Evolutionary conservation across 805 yeast species (phyloP).

Genomic region (Zygosaccharomyces bisporus): DNA sequence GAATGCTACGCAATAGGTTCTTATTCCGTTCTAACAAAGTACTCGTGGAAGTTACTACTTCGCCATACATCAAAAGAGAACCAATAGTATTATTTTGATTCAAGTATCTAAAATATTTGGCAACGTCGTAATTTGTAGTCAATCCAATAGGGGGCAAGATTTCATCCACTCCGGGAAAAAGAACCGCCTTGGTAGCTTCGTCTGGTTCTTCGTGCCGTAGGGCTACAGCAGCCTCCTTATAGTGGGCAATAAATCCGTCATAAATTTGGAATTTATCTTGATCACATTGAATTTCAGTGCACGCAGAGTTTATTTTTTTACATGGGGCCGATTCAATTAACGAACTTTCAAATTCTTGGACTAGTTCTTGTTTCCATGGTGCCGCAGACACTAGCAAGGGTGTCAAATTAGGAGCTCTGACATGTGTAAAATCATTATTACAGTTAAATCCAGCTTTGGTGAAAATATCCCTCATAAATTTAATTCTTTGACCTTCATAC

Average conservation of each 20-base stretch:
- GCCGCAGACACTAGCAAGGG: conserved; percentile 51
- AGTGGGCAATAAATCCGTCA: conserved; percentile 19
- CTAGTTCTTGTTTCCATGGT: conserved; percentile 11
- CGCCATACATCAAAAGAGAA: conserved; percentile 66
- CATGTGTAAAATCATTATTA: conserved; percentile 52
- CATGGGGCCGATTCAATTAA: conserved; percentile 14
- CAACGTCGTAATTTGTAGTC: conserved; percentile 73
- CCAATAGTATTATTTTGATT: conserved; percentile 49
- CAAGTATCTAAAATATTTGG: conserved; percentile 45
- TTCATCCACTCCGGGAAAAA: conserved; percentile 39
- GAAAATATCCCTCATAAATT: conserved; percentile 56
- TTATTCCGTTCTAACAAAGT: conserved; percentile 73
- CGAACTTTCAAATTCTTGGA: conserved; percentile 18
- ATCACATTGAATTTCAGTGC: conserved; percentile 42
- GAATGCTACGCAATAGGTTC: conserved; percentile 48
- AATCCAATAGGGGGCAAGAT: conserved; percentile 46
- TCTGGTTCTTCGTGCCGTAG: conserved; percentile 48
- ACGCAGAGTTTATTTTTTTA: conserved; percentile 41
- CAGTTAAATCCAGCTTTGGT: conserved; percentile 55
- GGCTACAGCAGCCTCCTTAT: conserved; percentile 12
- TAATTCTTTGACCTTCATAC: conserved; percentile 46
- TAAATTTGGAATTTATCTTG: conserved; percentile 24
- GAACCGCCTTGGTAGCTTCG: conserved; percentile 51
- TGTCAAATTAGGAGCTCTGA: conserved; percentile 60
- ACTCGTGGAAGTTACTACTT: conserved; percentile 85